Conservation (phyloP, 306 rosid species). For the Geum urbanum region DNA sequence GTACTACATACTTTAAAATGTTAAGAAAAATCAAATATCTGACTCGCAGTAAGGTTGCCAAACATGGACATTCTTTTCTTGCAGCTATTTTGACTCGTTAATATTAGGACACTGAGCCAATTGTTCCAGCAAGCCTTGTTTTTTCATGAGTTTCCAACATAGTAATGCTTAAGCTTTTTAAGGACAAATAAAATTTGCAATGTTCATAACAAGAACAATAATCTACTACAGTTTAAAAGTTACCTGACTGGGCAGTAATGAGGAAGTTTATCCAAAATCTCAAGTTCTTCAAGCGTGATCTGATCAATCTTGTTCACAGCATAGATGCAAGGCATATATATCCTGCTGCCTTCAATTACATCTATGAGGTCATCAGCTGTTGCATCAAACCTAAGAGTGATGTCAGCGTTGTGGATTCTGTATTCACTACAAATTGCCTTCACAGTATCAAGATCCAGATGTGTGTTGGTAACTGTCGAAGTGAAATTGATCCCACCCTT, state of each 20-base stretch:
- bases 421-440: conserved; percentile 95
- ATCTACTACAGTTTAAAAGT: neutral
- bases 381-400: conserved; percentile 89
- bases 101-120: neutral
- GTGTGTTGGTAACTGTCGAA: conserved; percentile 81
- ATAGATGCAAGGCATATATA: conserved; percentile 92
- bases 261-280: conserved; percentile 95
- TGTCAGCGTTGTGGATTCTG: conserved; percentile 92
- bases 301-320: conserved; percentile 95
- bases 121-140: neutral
- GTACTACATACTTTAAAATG: neutral
- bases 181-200: neutral
- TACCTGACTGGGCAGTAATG: conserved; percentile 98
- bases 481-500: conserved; percentile 96
- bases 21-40: neutral
- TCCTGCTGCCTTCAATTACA: conserved; percentile 92
- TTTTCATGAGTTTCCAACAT: neutral
- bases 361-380: conserved; percentile 96
- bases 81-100: neutral
- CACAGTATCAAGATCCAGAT: conserved; percentile 88
- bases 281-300: conserved; percentile 94
- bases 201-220: neutral
- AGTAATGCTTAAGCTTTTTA: neutral
- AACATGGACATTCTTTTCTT: neutral
- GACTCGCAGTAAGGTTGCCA: neutral